Percentiles rank a stretch among this genome's conserved stretches.
Conservation (phyloP, 345 rosid species). For the Arabis alpina region DNA sequence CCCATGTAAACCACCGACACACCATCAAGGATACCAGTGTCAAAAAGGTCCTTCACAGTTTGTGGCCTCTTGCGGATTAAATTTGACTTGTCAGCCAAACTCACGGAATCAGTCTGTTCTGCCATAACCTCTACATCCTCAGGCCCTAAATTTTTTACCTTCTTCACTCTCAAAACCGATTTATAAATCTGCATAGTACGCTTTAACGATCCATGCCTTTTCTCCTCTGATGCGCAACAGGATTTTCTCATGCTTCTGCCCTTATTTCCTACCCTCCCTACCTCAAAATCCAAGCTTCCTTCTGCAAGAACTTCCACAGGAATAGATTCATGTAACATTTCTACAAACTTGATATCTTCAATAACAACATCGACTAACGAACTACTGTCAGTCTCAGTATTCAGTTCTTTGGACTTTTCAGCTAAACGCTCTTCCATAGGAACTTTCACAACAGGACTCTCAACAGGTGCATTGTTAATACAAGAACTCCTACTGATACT, state of each 20-base stretch:
- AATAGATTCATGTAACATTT: conserved; percentile 40
- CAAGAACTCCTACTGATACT: conserved; percentile 20
- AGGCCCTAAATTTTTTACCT: conserved; percentile 52
- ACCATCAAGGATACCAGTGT: conserved; percentile 90
- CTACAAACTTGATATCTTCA: conserved; percentile 45
- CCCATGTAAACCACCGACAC: conserved; percentile 90
- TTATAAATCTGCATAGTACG: conserved; percentile 40
- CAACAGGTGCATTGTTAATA: conserved; percentile 23
- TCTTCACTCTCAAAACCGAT: conserved; percentile 45
- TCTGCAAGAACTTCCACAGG: conserved; percentile 36
- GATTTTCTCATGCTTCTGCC: conserved; percentile 3
- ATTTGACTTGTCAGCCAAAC: conserved; percentile 54
- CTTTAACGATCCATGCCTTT: conserved; percentile 34
- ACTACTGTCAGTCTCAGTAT: conserved; percentile 34
- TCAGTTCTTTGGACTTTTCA: conserved; percentile 19
- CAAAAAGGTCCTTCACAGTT: conserved; percentile 92
- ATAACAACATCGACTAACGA: conserved; percentile 44
- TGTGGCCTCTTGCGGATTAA: conserved; percentile 58
- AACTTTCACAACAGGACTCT: background rate
- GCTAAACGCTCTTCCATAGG: conserved; percentile 21
- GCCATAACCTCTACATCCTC: conserved; percentile 48
- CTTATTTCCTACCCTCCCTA: conserved; percentile 18
- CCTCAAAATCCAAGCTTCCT: conserved; percentile 38
- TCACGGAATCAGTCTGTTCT: conserved; percentile 49
- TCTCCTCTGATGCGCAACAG: conserved; percentile 32